Evolutionary conservation across 2,329 filamentous ascomycete species (phyloP), one percentile per base, ranked within the genome.

Genomic region (Cyphellophora attinorum): DNA sequence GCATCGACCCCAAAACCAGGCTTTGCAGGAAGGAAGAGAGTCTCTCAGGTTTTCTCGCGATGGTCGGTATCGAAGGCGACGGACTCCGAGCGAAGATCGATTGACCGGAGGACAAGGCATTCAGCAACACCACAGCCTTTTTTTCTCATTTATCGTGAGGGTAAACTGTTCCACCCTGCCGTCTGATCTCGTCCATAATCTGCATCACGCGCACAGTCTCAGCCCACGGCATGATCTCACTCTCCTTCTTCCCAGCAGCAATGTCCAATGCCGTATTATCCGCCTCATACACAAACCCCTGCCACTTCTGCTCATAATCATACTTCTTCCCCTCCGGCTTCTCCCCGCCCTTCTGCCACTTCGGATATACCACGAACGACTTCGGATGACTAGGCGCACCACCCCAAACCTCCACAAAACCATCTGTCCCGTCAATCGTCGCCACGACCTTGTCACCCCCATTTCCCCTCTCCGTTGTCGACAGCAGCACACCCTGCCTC

Each of bases 221-320:
- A 0, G 52, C 46, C 60, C 60, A 66, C 0, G 65, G 63, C 58
- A 70, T 64, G 3, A 59, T 50, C 1, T 47, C 47, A 34, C 56
- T 66, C 42, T 71, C 67, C 50, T 39, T 38, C 27, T 34, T 36
- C 3, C 40, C 41, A 1, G 38, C 41, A 51, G 69, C 37, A 11
- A 51, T 42, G 39, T 51, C 49, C 15, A 52, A 31, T 1, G 50
- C 51, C 5, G 41, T 46, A n/a, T 47, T 46, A 30, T 52, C 50
- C 2, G 51, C 50, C 35, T 50, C 45, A 28, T 46, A 49, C 54
- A 62, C 35, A 64, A 67, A 53, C 2, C 49, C 50, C 2, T 42
- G 71, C 72, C 59, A 88, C 83, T 45, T 42, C 29, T 31, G 38
- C 27, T 51, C 46, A n/a, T 37, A 13, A 11, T 42, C 27, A 29